Conservation (phyloP, 768 basidiomycete species). For the Rhodotorula sphaerocarpa region DNA sequence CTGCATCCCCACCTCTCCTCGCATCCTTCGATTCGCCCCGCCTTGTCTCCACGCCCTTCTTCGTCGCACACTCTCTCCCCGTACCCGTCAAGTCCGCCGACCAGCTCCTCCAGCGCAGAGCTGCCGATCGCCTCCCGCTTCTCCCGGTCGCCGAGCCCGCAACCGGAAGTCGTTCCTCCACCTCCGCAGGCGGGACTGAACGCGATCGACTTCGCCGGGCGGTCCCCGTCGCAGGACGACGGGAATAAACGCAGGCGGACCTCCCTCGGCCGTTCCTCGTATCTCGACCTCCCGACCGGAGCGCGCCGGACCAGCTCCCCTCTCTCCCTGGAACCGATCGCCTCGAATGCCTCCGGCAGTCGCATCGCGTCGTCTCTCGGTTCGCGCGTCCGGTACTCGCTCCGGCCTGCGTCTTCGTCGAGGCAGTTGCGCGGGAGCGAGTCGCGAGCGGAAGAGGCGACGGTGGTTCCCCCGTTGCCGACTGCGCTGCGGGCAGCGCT, state of each 20-base stretch:
- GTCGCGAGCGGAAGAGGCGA: conserved; percentile 51
- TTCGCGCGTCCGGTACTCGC: background rate
- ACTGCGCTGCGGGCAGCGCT: conserved; percentile 78
- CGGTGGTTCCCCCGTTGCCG: conserved; percentile 62
- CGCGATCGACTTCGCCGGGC: background rate
- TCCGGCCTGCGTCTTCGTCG: conserved; percentile 8
- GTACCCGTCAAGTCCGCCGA: background rate
- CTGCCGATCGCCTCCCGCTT: conserved; percentile 32
- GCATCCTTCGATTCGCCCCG: background rate
- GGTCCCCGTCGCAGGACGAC: background rate
- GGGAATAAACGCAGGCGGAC: too few species aligned
- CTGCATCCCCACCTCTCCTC: conserved; percentile 30
- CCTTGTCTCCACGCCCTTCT: background rate
- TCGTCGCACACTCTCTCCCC: background rate
- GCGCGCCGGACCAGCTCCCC: background rate
- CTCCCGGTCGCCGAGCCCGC: conserved; percentile 6
- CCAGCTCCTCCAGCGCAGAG: conserved; percentile 2
- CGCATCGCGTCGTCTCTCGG: conserved; percentile 3
- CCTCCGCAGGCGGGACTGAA: background rate
- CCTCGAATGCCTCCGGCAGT: background rate
- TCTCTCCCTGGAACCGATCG: background rate
- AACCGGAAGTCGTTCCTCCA: too few species aligned
- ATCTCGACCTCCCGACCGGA: background rate
- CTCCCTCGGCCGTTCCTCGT: background rate
- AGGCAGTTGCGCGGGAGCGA: conserved; percentile 11